phyloP scores from a whole-genome alignment of 441 rosid species.

The Erodium trifolium region DNA sequence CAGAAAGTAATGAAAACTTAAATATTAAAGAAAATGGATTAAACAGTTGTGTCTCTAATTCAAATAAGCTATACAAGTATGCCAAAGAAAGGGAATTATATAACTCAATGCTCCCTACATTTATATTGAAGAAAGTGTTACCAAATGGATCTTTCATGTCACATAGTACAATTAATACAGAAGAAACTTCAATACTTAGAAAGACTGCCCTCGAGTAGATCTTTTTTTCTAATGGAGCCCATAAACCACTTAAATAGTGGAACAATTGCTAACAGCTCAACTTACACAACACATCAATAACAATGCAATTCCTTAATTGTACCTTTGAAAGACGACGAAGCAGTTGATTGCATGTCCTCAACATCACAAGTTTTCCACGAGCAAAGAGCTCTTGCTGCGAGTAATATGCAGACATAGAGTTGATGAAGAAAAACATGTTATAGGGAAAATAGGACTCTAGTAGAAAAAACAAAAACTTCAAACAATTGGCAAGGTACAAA shows the following conservation, averaged over 20 bases:
- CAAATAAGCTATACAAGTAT: background rate
- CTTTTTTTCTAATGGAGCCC: background rate
- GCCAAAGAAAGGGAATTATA: background rate
- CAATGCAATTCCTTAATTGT: background rate
- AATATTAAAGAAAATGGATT: background rate
- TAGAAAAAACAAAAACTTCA: constrained; percentile 9
- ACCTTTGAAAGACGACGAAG: constrained; percentile 98
- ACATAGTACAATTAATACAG: background rate
- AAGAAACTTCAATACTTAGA: background rate
- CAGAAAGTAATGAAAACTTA: background rate
- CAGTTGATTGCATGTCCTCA: constrained; percentile 99
- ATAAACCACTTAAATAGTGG: background rate
- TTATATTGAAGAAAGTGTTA: background rate
- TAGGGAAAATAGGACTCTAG: background rate
- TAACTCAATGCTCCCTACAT: background rate
- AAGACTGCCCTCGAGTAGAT: background rate
- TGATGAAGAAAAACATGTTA: background rate
- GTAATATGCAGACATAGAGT: constrained; percentile 14
- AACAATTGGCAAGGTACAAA: constrained; percentile 19
- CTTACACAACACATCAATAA: background rate
- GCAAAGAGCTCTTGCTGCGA: constrained; percentile 95
- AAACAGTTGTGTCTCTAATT: background rate
- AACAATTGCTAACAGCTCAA: background rate
- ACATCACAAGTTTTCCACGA: constrained; percentile 97
- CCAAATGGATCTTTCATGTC: background rate